Evolutionary conservation across 139 green algal species (phyloP).

Genomic region (Chara braunii): DNA sequence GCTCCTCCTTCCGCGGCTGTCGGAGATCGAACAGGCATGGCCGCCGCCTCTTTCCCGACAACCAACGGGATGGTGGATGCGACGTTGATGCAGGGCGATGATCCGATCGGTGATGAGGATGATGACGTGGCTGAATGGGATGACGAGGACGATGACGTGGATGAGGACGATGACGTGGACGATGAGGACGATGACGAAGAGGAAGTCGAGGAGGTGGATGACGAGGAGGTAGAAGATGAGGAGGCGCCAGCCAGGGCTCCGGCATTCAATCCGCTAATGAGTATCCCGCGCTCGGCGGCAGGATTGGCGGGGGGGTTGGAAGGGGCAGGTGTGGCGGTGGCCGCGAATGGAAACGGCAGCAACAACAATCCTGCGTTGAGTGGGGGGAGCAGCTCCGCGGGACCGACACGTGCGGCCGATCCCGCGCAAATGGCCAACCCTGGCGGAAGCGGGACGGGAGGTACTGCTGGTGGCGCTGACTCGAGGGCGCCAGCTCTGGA

Average conservation of each 20-base stretch:
- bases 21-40: too few relatives aligned
- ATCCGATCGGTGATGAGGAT: too few relatives aligned
- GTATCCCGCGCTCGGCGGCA: background rate
- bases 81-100: too few relatives aligned
- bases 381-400: background rate
- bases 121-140: background rate
- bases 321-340: background rate
- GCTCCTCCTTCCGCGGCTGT: too few relatives aligned
- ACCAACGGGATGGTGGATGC: too few relatives aligned
- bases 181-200: slow-evolving; percentile 23
- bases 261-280: background rate
- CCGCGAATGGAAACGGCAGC: background rate
- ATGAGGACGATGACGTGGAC: slow-evolving; percentile 6
- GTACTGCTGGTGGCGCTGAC: too few relatives aligned
- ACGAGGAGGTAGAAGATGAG: slow-evolving; percentile 10
- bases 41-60: too few relatives aligned
- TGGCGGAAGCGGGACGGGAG: too few relatives aligned
- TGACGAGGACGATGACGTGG: slow-evolving; percentile 4
- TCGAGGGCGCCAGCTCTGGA: too few relatives aligned
- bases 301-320: background rate
- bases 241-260: background rate
- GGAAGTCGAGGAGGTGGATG: slow-evolving; percentile 19
- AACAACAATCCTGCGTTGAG: too few relatives aligned
- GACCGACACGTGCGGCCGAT: background rate
- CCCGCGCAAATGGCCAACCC: background rate